These are phyloP conservation scores for Exophiala mesophila DNA, from an alignment of 2,329 filamentous ascomycete genomes.

Conservation along the genomic window DNA sequence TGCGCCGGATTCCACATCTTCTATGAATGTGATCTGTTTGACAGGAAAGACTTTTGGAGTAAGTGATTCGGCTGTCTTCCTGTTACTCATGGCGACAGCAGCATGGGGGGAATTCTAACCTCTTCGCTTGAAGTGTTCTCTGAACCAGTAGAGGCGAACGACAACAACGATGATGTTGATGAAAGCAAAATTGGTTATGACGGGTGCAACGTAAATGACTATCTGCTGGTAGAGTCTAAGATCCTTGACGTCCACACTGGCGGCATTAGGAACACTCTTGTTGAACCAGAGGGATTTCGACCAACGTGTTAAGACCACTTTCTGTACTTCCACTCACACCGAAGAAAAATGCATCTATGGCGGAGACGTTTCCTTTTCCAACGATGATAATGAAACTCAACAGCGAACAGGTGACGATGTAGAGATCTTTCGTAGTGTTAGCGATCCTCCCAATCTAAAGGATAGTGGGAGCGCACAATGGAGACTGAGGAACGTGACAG, in stretches of 20 bases:
- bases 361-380: conserved; percentile 38
- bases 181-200: conserved; percentile 47
- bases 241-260: conserved; percentile 47
- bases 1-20: too few relatives aligned
- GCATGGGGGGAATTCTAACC: too few relatives aligned
- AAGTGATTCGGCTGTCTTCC: too few relatives aligned
- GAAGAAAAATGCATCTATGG: conserved; percentile 49
- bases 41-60: too few relatives aligned
- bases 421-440: too few relatives aligned
- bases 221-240: conserved; percentile 50
- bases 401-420: conserved; percentile 36
- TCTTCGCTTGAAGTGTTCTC: conserved; percentile 41
- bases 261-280: too few relatives aligned
- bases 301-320: conserved; percentile 49
- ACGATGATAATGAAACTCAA: conserved; percentile 35
- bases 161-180: conserved; percentile 48
- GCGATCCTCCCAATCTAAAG: too few relatives aligned
- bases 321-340: conserved; percentile 48
- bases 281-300: too few relatives aligned
- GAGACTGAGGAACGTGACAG: conserved; percentile 29
- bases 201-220: conserved; percentile 47
- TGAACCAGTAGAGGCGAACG: conserved; percentile 48
- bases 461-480: conserved; percentile 22
- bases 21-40: too few relatives aligned
- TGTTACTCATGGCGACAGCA: too few relatives aligned